Conservation (phyloP, 192 early-diverging fungal genomes). For the Rhizophlyctis rosea region DNA sequence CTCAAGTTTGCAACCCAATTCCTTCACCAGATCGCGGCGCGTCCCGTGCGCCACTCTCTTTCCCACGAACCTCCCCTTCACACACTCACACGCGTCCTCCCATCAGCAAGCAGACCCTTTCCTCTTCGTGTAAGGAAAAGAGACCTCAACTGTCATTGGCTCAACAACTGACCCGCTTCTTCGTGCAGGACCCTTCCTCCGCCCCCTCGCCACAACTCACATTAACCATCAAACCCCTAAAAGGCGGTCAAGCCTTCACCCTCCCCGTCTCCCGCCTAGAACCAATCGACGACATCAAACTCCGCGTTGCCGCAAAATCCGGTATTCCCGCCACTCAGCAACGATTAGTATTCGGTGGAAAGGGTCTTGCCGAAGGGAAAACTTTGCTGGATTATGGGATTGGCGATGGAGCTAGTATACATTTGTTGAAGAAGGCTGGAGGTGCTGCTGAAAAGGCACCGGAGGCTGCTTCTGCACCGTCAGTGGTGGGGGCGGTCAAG, state of each 20-base stretch:
- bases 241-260: slow-evolving; percentile 12
- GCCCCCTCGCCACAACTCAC: background rate
- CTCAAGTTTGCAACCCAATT: slow-evolving; percentile 16
- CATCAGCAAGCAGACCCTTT: slow-evolving; percentile 24
- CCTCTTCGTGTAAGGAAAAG: slow-evolving; percentile 15
- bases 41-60: slow-evolving; percentile 6
- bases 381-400: slow-evolving; percentile 31
- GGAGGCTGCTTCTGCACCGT: background rate
- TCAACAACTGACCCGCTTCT: background rate
- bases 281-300: slow-evolving; percentile 17
- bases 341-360: slow-evolving; percentile 26
- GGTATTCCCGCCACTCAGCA: slow-evolving; percentile 12
- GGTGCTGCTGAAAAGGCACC: background rate
- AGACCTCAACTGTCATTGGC: background rate
- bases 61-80: slow-evolving; percentile 11
- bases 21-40: slow-evolving; percentile 13
- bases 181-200: background rate
- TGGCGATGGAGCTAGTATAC: slow-evolving; percentile 12
- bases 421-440: slow-evolving; percentile 19
- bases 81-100: slow-evolving; percentile 8
- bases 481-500: background rate
- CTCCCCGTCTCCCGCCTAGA: slow-evolving; percentile 5
- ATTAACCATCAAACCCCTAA: slow-evolving; percentile 27
- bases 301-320: slow-evolving; percentile 10
- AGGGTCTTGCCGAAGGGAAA: slow-evolving; percentile 23